phyloP scores from a whole-genome alignment of 2,329 filamentous ascomycete species.

The Rachicladosporium sp. region DNA sequence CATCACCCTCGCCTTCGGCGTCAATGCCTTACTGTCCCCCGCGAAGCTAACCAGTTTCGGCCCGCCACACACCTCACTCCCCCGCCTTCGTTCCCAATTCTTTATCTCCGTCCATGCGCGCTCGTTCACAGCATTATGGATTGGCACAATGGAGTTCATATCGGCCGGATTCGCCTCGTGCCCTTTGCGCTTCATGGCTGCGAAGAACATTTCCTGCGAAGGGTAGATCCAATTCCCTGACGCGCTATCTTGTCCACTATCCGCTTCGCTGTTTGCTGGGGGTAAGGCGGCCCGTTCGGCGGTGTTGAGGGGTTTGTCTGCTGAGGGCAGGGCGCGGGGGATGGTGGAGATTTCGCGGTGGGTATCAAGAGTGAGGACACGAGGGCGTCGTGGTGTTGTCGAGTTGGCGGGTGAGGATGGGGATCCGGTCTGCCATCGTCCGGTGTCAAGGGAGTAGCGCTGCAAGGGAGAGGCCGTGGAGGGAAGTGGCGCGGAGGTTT shows the following conservation, averaged over 20 bases:
- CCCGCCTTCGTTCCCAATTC: constrained; percentile 63
- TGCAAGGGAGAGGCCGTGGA: constrained; percentile 8
- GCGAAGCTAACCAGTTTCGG: constrained; percentile 75
- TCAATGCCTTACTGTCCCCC: constrained; percentile 52
- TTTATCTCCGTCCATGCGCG: constrained; percentile 87
- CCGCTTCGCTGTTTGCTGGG: constrained; percentile 64
- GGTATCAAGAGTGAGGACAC: constrained; percentile 38
- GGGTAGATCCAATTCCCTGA: constrained; percentile 96
- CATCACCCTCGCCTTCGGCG: constrained; percentile 73
- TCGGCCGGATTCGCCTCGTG: constrained; percentile 58
- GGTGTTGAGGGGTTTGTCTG: constrained; percentile 26
- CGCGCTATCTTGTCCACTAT: constrained; percentile 56
- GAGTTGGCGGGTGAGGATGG: constrained; percentile 16
- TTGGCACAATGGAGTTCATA: constrained; percentile 86
- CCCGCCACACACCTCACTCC: constrained; percentile 56
- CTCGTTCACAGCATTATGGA: constrained; percentile 98
- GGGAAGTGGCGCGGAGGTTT: constrained; percentile 11
- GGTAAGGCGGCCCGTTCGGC: constrained; percentile 18
- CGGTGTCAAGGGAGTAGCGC: constrained; percentile 22
- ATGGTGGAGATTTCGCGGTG: constrained; percentile 70
- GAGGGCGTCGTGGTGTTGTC: constrained; percentile 12
- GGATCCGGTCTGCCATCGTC: constrained; percentile 17
- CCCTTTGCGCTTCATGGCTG: constrained; percentile 86
- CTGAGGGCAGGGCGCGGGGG: constrained; percentile 33
- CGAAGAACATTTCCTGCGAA: constrained; percentile 94